These are phyloP conservation scores for Cryptococcus jaspeensis DNA, from an alignment of 1,284 basidiomycete genomes.

Conservation along the genomic window DNA sequence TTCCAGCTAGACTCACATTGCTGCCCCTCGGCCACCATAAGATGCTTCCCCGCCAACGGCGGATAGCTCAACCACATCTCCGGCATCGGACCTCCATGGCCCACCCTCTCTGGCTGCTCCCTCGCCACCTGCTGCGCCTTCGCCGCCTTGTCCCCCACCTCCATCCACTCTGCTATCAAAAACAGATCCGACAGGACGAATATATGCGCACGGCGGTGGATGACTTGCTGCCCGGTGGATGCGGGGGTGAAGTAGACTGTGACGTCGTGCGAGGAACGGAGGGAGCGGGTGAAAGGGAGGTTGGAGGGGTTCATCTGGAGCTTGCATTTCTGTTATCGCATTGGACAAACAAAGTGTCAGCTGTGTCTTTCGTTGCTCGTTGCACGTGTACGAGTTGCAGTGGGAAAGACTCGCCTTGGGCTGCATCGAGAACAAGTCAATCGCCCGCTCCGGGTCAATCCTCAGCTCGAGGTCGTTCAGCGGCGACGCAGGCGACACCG, in stretches of 20 bases:
- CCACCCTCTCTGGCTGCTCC: conserved; percentile 47
- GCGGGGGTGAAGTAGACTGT: conserved; percentile 75
- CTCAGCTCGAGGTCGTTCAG: conserved; percentile 71
- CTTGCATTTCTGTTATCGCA: conserved; percentile 81
- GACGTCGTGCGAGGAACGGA: conserved; percentile 74
- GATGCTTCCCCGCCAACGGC: conserved; percentile 90
- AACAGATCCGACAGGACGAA: conserved; percentile 92
- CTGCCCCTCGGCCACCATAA: conserved; percentile 66
- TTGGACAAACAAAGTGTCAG: conserved; percentile 6
- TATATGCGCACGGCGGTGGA: conserved; percentile 75
- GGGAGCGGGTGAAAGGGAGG: conserved; percentile 74
- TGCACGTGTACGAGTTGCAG: background rate
- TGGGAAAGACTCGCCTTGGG: conserved; percentile 71
- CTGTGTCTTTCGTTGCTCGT: background rate
- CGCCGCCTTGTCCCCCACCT: conserved; percentile 59
- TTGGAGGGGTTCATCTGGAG: conserved; percentile 83
- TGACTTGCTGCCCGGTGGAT: conserved; percentile 68
- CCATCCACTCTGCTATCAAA: conserved; percentile 80
- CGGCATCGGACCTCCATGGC: conserved; percentile 57
- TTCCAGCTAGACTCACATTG: conserved; percentile 40
- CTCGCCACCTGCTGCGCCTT: conserved; percentile 45
- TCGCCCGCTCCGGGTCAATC: conserved; percentile 71
- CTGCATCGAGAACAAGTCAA: conserved; percentile 96
- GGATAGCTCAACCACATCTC: conserved; percentile 96
- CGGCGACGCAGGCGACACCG: too few relatives aligned